A percentile compares a stretch with the other conserved stretches of the same genome.
These are phyloP conservation scores for Paramyrothecium sp. DNA, from an alignment of 2,329 filamentous ascomycete species.

Conservation along the genomic window DNA sequence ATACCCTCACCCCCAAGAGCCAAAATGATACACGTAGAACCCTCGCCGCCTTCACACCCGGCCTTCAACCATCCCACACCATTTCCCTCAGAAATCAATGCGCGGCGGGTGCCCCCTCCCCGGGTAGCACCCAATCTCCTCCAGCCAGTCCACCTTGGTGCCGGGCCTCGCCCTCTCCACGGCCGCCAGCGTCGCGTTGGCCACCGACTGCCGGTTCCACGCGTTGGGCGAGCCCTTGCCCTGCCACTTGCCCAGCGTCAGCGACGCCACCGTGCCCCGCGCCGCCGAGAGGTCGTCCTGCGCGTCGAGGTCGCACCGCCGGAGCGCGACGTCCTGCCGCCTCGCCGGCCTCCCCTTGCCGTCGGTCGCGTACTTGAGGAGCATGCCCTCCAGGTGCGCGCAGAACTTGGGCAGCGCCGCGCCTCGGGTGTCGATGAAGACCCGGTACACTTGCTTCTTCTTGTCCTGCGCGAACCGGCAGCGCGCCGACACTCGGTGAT, in stretches of 20 bases:
- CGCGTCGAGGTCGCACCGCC: constrained; percentile 6
- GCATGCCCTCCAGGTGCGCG: neutral
- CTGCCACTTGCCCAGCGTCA: neutral
- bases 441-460: neutral
- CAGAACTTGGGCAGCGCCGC: neutral
- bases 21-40: too few species aligned
- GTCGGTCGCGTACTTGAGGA: neutral
- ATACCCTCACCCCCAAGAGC: too few species aligned
- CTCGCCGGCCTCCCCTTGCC: neutral
- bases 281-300: neutral
- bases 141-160: neutral
- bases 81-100: neutral
- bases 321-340: neutral
- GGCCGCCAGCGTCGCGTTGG: neutral
- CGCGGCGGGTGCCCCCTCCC: neutral
- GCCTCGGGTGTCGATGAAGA: neutral
- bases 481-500: neutral
- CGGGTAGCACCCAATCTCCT: neutral
- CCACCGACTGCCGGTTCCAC: neutral
- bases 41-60: neutral
- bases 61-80: neutral
- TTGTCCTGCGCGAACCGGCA: neutral
- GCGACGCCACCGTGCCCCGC: neutral
- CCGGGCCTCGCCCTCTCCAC: neutral
- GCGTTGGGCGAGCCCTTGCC: neutral